Conservation (phyloP, 163 green algal species). For the Scenedesmus sp. region DNA sequence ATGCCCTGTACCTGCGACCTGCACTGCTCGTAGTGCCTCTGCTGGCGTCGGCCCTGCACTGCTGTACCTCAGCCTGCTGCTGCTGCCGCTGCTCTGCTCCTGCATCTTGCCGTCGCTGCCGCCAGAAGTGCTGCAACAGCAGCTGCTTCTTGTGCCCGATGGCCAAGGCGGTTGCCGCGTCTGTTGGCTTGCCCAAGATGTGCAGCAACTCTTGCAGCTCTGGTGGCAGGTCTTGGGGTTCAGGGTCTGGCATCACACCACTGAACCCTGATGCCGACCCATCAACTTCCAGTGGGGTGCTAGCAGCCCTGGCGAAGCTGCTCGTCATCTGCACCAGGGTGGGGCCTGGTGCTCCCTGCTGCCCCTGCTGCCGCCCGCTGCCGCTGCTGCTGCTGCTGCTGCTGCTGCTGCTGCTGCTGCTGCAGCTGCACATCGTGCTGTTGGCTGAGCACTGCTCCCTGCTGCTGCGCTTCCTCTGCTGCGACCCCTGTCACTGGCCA, state of each 20-base stretch:
- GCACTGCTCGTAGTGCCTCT: not conserved
- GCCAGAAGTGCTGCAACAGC: slow-evolving; percentile 48
- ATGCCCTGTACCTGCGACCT: not conserved
- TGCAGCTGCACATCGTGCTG: not conserved
- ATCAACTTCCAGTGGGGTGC: slow-evolving; percentile 43
- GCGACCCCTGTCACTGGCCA: not conserved
- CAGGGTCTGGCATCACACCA: not conserved
- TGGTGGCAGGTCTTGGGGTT: slow-evolving; percentile 29
- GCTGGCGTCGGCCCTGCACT: not conserved
- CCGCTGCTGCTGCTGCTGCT: slow-evolving; percentile 13
- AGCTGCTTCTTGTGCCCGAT: slow-evolving; percentile 52
- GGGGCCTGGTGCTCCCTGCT: too few relatives aligned
- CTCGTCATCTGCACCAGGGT: not conserved
- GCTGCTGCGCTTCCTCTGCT: not conserved
- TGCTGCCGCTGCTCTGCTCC: not conserved
- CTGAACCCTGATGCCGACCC: not conserved
- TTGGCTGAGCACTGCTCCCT: not conserved
- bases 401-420: slow-evolving; percentile 24
- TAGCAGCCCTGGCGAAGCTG: not conserved
- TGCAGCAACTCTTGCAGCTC: slow-evolving; percentile 43
- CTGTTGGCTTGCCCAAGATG: slow-evolving; percentile 26
- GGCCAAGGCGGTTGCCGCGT: slow-evolving; percentile 35
- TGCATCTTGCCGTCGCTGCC: slow-evolving; percentile 26
- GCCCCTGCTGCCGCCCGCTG: slow-evolving; percentile 19
- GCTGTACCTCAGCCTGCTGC: not conserved